Conservation (phyloP, 2,329 filamentous ascomycete genomes). For the Botrytis byssoidea region DNA sequence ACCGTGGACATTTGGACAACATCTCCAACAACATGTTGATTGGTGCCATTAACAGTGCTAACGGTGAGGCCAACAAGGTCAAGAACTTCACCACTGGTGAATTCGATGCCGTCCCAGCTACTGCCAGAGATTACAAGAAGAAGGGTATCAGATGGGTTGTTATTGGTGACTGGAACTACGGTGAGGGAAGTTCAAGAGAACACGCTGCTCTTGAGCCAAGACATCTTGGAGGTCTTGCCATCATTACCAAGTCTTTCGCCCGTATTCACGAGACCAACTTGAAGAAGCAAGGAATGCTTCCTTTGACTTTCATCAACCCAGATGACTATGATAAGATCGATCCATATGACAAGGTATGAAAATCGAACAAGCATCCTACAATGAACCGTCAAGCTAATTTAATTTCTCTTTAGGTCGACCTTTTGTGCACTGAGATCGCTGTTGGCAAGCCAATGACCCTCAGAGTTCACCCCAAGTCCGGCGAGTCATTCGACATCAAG, state of each 20-base stretch:
- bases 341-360: conserved; percentile 71
- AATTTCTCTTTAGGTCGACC: conserved; percentile 57
- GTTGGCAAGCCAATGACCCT: conserved; percentile 93
- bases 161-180: conserved; percentile 99
- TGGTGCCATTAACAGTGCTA: conserved; percentile 92
- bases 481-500: conserved; percentile 75
- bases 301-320: conserved; percentile 89
- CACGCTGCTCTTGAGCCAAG: conserved; percentile 97
- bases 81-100: conserved; percentile 84
- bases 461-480: conserved; percentile 86
- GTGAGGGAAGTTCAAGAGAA: conserved; percentile 95
- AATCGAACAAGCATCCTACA: background rate
- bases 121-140: conserved; percentile 97
- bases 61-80: conserved; percentile 96
- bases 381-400: background rate
- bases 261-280: conserved; percentile 99
- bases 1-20: conserved; percentile 98
- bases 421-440: conserved; percentile 82
- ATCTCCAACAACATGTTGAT: conserved; percentile 99
- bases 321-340: conserved; percentile 98
- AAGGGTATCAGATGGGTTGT: conserved; percentile 97
- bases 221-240: conserved; percentile 93
- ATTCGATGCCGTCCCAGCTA: conserved; percentile 84
- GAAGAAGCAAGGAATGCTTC: conserved; percentile 99
- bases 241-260: conserved; percentile 93